Evolutionary conservation across 148 eudicot species (phyloP), one percentile per base, ranked within the genome.

Genomic region (Nyssa sinensis): DNA sequence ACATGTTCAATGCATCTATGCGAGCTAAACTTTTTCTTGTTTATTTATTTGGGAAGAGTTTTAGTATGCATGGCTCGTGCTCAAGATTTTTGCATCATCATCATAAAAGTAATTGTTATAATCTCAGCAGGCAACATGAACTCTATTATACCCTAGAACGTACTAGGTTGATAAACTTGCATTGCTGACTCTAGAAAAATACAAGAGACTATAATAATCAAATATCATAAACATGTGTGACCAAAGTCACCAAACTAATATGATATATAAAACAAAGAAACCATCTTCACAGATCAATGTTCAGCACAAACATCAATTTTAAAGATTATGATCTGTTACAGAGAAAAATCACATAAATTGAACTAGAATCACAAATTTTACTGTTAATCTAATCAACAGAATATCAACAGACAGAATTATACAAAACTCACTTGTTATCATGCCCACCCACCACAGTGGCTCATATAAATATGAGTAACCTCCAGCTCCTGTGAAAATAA

Each of bases 381-480:
- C 16, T 28, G 65, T 28, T 62, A 17, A 62, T 30, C 5, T 28
- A 16, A 53, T 53, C 62, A 30, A 32, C 25, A 53, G 27, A 69
- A 28, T 24, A 49, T 49, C 24, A 29, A 69, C 35, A 69, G 21
- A 31, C 73, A 21, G 17, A 29, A 69, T 11, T 32, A 30, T 47
- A 23, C 47, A 55, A 70, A 66, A 73, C 92, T 89, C 75, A 92
- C 97, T 92, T 81, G 97, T 82, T 70, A 81, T 86, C 94, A 92
- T 89, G 82, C 97, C 97, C 66, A 80, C 78, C 97, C 97, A 89
- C 97, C 97, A 92, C 27, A 92, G 75, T 34, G 94, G 97, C 80
- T 92, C 97, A 69, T 82, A 89, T 70, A 92, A 78, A 69, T 92
- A 92, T 19, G 97, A 88, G 81, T 89, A 90, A 34, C 97, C 97